Evolutionary conservation across 148 eudicot genomes (phyloP).

Genomic region (Mesembryanthemum crystallinum): DNA sequence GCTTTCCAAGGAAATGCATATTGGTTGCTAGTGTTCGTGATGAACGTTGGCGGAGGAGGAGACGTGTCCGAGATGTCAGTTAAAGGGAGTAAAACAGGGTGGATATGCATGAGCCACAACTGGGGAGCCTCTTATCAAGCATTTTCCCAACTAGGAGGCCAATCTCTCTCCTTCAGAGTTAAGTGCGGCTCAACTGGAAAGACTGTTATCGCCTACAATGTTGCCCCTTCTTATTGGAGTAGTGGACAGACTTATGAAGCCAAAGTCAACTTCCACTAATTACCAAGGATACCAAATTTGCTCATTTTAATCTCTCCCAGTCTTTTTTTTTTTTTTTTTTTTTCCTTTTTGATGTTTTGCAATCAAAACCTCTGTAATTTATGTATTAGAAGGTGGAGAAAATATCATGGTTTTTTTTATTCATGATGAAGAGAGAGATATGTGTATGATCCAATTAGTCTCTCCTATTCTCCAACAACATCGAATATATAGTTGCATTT

Average conservation of each 20-base stretch:
- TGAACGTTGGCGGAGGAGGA: slow-evolving; percentile 55
- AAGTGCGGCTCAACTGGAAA: slow-evolving; percentile 43
- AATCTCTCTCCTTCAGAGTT: slow-evolving; percentile 62
- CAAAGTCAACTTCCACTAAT: slow-evolving; percentile 52
- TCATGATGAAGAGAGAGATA: too few species aligned
- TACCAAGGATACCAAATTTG: too few species aligned
- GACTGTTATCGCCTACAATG: slow-evolving; percentile 46
- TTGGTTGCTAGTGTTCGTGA: slow-evolving; percentile 41
- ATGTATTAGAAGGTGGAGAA: too few species aligned
- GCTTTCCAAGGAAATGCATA: slow-evolving; percentile 38
- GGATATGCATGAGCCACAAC: slow-evolving; percentile 82
- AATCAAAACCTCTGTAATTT: too few species aligned
- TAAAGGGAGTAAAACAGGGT: slow-evolving; percentile 52
- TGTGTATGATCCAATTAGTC: too few species aligned
- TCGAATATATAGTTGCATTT: too few species aligned
- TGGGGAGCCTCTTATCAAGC: slow-evolving; percentile 96
- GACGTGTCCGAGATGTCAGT: slow-evolving; percentile 74
- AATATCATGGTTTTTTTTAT: too few species aligned
- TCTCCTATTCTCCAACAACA: too few species aligned
- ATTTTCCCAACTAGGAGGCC: slow-evolving; percentile 50
- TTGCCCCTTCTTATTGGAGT: slow-evolving; percentile 60
- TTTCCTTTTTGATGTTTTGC: too few species aligned
- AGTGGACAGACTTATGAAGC: slow-evolving; percentile 53
- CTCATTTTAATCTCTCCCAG: too few species aligned
- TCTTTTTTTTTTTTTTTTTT: too few species aligned